Percentiles rank a stretch among this genome's conserved stretches.
Conservation (phyloP, 108 stramenopile genomes). For the Pinguiococcus pyrenoidosus region DNA sequence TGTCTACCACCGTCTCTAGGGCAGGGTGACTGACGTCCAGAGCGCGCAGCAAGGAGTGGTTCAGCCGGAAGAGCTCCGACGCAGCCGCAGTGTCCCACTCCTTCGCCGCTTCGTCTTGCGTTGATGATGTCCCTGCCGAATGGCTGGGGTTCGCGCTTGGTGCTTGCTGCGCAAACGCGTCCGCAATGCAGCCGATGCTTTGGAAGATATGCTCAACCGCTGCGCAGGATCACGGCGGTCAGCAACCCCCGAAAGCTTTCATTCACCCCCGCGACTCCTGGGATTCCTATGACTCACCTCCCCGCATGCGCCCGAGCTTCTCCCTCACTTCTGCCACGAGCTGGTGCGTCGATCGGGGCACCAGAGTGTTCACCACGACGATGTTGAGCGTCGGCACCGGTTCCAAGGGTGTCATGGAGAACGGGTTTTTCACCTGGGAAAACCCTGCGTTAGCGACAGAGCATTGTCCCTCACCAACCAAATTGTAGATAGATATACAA, state of each 20-base stretch:
- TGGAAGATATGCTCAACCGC: slow-evolving; percentile 7
- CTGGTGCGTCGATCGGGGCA: slow-evolving; percentile 26
- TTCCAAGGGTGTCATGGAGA: background rate
- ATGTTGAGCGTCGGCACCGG: slow-evolving; percentile 20
- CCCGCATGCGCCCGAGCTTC: background rate
- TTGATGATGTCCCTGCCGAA: too few relatives aligned
- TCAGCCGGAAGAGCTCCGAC: slow-evolving; percentile 12
- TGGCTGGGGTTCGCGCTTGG: too few relatives aligned
- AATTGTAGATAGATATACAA: background rate
- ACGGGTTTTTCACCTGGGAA: background rate
- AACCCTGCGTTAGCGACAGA: background rate
- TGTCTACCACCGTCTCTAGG: slow-evolving; percentile 10
- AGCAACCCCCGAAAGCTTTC: too few relatives aligned
- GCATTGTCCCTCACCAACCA: background rate
- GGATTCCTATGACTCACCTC: too few relatives aligned
- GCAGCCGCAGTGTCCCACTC: background rate
- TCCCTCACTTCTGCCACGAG: slow-evolving; percentile 16
- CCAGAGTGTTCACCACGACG: slow-evolving; percentile 33
- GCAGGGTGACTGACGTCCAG: slow-evolving; percentile 32
- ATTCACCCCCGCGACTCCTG: too few relatives aligned
- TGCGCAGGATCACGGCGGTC: too few relatives aligned
- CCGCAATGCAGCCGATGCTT: slow-evolving; percentile 13
- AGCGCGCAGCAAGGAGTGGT: slow-evolving; percentile 26
- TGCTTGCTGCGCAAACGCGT: background rate
- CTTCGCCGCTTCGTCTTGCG: background rate